Percentiles rank a stretch among this genome's conserved stretches.
phyloP scores from a whole-genome alignment of 2,329 filamentous ascomycete species.

The Fusarium buxicola region DNA sequence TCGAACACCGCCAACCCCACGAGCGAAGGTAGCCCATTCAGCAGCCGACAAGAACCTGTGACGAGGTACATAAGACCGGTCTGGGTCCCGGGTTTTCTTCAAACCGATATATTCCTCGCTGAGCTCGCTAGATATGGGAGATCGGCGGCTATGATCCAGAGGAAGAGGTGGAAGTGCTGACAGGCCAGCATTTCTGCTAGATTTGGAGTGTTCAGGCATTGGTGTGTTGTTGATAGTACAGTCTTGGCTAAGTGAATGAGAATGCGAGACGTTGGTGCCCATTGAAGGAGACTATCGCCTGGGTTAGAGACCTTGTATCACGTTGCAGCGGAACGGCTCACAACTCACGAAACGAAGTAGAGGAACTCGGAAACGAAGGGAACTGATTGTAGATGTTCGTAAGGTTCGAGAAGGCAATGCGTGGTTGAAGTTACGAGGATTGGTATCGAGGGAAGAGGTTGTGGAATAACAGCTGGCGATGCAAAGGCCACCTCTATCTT shows the following conservation, averaged over 20 bases:
- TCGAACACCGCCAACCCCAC: constrained; percentile 59
- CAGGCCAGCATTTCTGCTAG: not conserved
- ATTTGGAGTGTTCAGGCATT: constrained; percentile 7
- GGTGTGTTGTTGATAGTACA: not conserved
- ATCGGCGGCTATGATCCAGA: not conserved
- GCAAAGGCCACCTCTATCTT: not conserved
- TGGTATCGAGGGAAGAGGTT: not conserved
- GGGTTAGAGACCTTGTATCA: not conserved
- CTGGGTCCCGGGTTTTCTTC: not conserved
- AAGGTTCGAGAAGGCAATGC: constrained; percentile 1
- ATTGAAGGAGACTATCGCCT: not conserved
- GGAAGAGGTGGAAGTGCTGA: not conserved
- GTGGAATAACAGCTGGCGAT: not conserved
- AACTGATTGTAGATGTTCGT: not conserved
- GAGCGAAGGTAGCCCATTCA: constrained; percentile 61
- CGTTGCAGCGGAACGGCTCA: not conserved
- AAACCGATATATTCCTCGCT: not conserved
- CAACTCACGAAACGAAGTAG: not conserved
- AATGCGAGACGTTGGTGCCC: not conserved
- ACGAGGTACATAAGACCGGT: constrained; percentile 2
- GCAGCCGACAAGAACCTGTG: constrained; percentile 56
- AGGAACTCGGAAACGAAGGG: not conserved
- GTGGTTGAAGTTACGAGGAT: not conserved
- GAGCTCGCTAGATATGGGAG: not conserved
- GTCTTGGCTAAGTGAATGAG: not conserved